Evolutionary conservation across 495 filamentous ascomycete species (phyloP).

Genomic region (Umbilicaria muhlenbergii): DNA sequence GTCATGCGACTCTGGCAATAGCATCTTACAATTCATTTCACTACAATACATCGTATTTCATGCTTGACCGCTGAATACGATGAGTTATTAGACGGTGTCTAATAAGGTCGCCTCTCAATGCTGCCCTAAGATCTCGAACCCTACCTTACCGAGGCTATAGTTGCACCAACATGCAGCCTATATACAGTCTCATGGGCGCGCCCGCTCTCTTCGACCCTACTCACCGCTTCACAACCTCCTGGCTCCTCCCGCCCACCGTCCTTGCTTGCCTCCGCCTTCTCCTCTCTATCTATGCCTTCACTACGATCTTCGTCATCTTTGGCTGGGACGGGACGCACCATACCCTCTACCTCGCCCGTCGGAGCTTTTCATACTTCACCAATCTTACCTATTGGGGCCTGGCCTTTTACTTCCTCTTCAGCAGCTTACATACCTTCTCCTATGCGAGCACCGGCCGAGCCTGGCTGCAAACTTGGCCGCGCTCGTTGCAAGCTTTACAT

Average conservation of each 20-base stretch:
- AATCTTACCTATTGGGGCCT: slow-evolving; percentile 65
- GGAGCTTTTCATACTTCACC: slow-evolving; percentile 68
- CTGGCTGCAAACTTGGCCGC: slow-evolving; percentile 43
- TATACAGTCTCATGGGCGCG: slow-evolving; percentile 11
- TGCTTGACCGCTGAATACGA: too few species aligned
- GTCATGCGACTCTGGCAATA: too few species aligned
- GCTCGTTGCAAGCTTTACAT: slow-evolving; percentile 48
- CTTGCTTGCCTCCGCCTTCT: slow-evolving; percentile 43
- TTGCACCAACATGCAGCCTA: background rate
- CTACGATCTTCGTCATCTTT: slow-evolving; percentile 52
- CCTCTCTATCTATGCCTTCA: slow-evolving; percentile 55
- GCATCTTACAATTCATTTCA: too few species aligned
- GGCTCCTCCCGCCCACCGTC: slow-evolving; percentile 48
- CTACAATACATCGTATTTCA: too few species aligned
- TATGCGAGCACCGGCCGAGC: slow-evolving; percentile 41
- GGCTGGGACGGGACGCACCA: slow-evolving; percentile 36
- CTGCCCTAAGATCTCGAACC: too few species aligned
- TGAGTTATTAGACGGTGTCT: too few species aligned
- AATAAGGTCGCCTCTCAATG: too few species aligned
- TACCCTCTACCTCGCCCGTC: slow-evolving; percentile 23
- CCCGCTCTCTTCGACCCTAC: slow-evolving; percentile 32
- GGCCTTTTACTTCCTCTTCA: slow-evolving; percentile 57
- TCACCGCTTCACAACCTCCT: slow-evolving; percentile 60
- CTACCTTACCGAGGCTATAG: too few species aligned
- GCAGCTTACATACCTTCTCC: slow-evolving; percentile 46